Conservation (phyloP, 345 rosid genomes). For the Eucalyptus decipiens region DNA sequence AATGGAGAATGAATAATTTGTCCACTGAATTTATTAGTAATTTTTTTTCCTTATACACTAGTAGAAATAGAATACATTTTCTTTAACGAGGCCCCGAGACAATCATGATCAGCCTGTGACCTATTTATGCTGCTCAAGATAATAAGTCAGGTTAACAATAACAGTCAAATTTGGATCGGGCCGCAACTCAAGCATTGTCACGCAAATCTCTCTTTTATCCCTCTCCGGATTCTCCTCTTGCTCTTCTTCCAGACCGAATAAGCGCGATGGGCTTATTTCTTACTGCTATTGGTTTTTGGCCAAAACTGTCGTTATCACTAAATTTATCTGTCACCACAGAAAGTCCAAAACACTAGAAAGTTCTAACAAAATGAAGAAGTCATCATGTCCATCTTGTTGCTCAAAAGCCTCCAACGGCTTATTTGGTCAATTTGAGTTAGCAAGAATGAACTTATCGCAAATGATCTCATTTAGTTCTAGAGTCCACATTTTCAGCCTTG, state of each 20-base stretch:
- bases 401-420: background rate
- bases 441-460: background rate
- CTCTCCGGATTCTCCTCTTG: too few species aligned
- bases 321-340: background rate
- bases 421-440: too few species aligned
- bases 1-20: background rate
- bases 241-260: too few species aligned
- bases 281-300: background rate
- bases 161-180: background rate
- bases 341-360: background rate
- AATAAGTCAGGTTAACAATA: background rate
- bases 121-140: background rate
- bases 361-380: background rate
- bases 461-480: background rate
- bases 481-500: background rate
- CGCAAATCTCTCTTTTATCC: background rate
- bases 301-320: background rate
- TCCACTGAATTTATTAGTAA: background rate
- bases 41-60: background rate
- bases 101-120: background rate
- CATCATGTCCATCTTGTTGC: background rate
- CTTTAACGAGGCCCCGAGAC: background rate
- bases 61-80: background rate
- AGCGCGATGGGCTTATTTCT: background rate
- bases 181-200: background rate